Evolutionary conservation across 2,329 filamentous ascomycete species (phyloP).

Genomic region (Herpomyces periplanetae): DNA sequence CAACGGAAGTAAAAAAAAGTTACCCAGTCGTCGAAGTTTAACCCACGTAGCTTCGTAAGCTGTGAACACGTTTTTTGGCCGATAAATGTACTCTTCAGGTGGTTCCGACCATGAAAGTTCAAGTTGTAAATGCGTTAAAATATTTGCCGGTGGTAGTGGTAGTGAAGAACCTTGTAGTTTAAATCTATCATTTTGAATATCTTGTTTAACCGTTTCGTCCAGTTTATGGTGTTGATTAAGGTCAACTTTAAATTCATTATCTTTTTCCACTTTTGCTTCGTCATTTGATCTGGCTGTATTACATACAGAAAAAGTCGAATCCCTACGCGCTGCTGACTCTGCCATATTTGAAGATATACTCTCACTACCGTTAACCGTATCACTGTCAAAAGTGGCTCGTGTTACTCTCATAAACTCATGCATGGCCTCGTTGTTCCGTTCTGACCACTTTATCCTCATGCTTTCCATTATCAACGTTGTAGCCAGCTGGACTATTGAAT

Average conservation of each 20-base stretch:
- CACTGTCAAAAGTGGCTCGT: too few species aligned
- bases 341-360: too few species aligned
- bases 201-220: constrained; percentile 5
- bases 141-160: constrained; percentile 19
- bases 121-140: constrained; percentile 22
- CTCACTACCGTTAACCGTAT: too few species aligned
- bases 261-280: constrained; percentile 1
- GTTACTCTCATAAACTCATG: too few species aligned
- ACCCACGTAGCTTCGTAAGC: constrained; percentile 73
- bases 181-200: constrained; percentile 6
- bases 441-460: too few species aligned
- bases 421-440: too few species aligned
- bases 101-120: constrained; percentile 19
- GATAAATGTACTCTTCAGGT: constrained; percentile 21
- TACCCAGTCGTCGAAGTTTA: constrained; percentile 63
- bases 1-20: constrained; percentile 43
- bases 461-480: too few species aligned
- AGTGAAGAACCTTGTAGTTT: constrained; percentile 14
- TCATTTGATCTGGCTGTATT: background rate
- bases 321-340: too few species aligned
- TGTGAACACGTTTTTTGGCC: constrained; percentile 15
- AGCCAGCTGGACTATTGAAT: too few species aligned
- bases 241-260: constrained; percentile 2
- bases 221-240: constrained; percentile 1
- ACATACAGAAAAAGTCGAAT: too few species aligned